Conservation (phyloP, 257 asterid genomes). For the Euphrasia confusa region DNA sequence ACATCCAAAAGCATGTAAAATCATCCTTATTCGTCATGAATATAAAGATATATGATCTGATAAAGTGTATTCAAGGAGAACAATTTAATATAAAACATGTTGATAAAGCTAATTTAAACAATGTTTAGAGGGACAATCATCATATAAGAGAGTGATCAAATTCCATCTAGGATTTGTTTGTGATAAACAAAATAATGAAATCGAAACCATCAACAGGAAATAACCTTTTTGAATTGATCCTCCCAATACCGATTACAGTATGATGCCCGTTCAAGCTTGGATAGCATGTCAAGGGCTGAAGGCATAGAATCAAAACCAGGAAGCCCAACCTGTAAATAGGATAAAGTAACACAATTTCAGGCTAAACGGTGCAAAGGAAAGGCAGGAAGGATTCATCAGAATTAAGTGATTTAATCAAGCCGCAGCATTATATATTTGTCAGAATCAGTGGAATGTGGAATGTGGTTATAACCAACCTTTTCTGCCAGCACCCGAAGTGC, state of each 20-base stretch:
- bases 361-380: conserved; percentile 18
- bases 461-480: conserved; percentile 54
- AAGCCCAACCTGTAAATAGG: conserved; percentile 82
- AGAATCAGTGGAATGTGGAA: conserved; percentile 17
- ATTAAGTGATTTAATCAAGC: conserved; percentile 18
- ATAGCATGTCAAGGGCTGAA: conserved; percentile 82
- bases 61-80: conserved; percentile 9
- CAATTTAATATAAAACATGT: neutral
- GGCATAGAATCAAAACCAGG: conserved; percentile 99
- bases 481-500: conserved; percentile 96
- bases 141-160: conserved; percentile 1
- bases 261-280: conserved; percentile 95
- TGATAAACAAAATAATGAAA: conserved; percentile 7
- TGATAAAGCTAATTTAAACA: too few species aligned
- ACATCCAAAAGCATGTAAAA: neutral
- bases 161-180: conserved; percentile 8
- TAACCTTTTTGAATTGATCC: conserved; percentile 94
- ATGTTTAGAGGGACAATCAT: neutral
- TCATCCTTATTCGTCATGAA: conserved; percentile 1
- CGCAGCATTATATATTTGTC: conserved; percentile 6
- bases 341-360: conserved; percentile 19
- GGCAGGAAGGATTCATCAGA: conserved; percentile 7
- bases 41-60: conserved; percentile 3
- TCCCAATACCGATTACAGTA: conserved; percentile 98
- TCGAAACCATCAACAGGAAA: conserved; percentile 23